A percentile compares a stretch with the other conserved stretches of the same genome.
These are phyloP conservation scores for Drechslerella stenobrocha DNA, from an alignment of 2,329 filamentous ascomycete genomes.

Conservation along the genomic window DNA sequence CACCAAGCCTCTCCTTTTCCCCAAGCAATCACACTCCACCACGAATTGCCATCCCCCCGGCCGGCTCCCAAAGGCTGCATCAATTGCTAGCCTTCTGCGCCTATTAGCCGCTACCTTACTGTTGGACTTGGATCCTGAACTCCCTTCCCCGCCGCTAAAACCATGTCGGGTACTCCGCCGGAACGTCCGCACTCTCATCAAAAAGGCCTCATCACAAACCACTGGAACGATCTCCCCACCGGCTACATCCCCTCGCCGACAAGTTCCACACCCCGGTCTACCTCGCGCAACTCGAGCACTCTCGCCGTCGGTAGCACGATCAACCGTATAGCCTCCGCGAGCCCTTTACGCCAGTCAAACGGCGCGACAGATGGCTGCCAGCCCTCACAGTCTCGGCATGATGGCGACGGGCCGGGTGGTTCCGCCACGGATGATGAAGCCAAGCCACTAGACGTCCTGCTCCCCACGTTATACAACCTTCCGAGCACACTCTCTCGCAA, in stretches of 20 bases:
- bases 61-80: no score
- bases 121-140: not conserved
- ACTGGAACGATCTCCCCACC: constrained; percentile 53
- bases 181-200: constrained; percentile 51
- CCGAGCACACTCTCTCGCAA: constrained; percentile 35
- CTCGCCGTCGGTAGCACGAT: constrained; percentile 3
- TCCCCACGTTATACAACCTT: constrained; percentile 46
- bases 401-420: not conserved
- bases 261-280: constrained; percentile 36
- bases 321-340: not conserved
- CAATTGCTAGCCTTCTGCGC: no score
- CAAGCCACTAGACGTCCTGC: constrained; percentile 18
- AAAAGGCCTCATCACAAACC: constrained; percentile 51
- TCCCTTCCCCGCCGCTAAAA: not conserved
- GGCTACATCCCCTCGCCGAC: constrained; percentile 49
- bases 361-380: not conserved
- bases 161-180: constrained; percentile 6
- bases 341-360: not conserved
- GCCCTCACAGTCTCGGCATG: no score
- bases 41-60: not conserved
- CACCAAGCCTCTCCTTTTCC: constrained; percentile 7
- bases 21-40: not conserved
- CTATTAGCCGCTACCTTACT: no score
- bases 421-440: constrained; percentile 6
- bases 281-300: constrained; percentile 42